Evolutionary conservation across 257 asterid genomes (phyloP).

Genomic region (Voacanga thouarsii): DNA sequence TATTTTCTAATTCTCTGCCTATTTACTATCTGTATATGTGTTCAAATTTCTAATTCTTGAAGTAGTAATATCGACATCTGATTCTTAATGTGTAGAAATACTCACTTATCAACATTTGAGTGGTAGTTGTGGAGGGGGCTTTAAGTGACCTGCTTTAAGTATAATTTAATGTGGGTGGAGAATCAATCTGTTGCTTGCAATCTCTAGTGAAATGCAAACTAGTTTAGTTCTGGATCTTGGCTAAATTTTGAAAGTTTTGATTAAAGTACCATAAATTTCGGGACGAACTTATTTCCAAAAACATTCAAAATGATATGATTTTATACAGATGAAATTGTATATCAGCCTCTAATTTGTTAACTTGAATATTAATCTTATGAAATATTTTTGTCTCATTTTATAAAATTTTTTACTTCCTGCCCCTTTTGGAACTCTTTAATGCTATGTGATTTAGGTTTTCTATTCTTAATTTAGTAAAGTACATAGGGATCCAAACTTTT

Average conservation of each 20-base stretch:
- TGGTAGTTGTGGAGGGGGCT: background rate
- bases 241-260: background rate
- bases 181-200: background rate
- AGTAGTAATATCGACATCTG: background rate
- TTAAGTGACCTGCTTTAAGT: background rate
- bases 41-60: background rate
- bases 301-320: no score
- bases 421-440: background rate
- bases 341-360: background rate
- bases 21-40: background rate
- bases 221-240: background rate
- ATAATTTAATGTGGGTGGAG: background rate
- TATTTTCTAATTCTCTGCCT: background rate
- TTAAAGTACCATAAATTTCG: background rate
- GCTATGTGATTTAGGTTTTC: background rate
- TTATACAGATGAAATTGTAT: background rate
- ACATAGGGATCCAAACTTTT: background rate
- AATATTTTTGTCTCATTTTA: no score
- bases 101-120: background rate
- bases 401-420: no score
- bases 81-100: background rate
- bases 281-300: background rate
- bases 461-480: background rate
- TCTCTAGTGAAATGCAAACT: background rate
- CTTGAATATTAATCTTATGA: background rate